Conservation (phyloP, 2,329 filamentous ascomycete genomes). For the Diaporthe velutina region DNA sequence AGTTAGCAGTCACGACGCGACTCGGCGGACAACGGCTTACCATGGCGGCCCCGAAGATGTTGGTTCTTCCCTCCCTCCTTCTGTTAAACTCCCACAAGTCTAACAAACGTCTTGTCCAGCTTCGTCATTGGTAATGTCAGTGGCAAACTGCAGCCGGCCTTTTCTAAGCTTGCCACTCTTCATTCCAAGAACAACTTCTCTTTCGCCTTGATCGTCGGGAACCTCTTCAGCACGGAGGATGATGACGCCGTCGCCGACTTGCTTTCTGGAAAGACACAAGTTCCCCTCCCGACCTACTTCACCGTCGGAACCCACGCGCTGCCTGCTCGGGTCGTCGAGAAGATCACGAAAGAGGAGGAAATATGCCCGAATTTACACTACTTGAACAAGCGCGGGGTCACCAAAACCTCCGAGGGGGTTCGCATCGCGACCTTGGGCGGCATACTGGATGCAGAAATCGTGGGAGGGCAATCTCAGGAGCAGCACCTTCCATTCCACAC, state of each 20-base stretch:
- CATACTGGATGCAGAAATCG: constrained; percentile 70
- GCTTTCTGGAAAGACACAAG: constrained; percentile 76
- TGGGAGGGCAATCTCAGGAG: constrained; percentile 75
- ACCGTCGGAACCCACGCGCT: constrained; percentile 81
- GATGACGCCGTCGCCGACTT: constrained; percentile 72
- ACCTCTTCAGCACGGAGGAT: constrained; percentile 78
- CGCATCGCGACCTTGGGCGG: constrained; percentile 91
- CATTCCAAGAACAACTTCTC: constrained; percentile 91
- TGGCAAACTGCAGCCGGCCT: constrained; percentile 80
- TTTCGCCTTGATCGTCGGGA: constrained; percentile 85
- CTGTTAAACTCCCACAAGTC: not conserved
- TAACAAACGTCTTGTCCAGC: constrained; percentile 54
- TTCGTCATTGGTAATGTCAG: constrained; percentile 88
- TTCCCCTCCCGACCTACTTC: constrained; percentile 92
- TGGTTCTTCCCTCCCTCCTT: not conserved
- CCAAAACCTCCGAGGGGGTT: constrained; percentile 91
- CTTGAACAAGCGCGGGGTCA: constrained; percentile 86
- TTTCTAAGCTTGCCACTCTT: constrained; percentile 83
- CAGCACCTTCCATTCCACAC: constrained; percentile 84
- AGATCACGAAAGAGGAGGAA: constrained; percentile 78
- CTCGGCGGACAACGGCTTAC: not conserved
- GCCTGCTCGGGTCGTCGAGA: constrained; percentile 77
- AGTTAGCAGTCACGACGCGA: not conserved
- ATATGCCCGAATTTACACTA: constrained; percentile 93
- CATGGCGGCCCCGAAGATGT: constrained; percentile 39